Base-by-base conservation (phyloP, 768 basidiomycete genomes). In the Strobilomyces echinocephalus region DNA sequence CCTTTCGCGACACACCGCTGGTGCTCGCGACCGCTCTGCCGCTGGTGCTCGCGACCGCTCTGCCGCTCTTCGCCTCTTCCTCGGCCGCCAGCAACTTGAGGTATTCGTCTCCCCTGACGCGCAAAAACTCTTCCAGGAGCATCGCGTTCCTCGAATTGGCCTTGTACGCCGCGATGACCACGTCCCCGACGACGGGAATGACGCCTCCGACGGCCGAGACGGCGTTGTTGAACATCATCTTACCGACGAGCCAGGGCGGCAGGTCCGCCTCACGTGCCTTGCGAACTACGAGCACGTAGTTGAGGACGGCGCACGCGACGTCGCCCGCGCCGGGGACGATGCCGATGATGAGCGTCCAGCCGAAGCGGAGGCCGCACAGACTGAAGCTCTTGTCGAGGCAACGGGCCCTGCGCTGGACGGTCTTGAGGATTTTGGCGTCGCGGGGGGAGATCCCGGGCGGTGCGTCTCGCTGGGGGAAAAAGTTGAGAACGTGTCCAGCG, bases 121-220 rank as follows among this genome's bases (percentile, higher is more conserved):
- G 78, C 50, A 97, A 71, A 69, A 81, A 93, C 67, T 93, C 91
- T 64, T 95, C 91, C 44, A 97, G 75, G 45, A 97, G 72, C 6
- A 80, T 80, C 11, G 91, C 94, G 62, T 97, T 97, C 55, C 95
- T 78, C 15, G 85, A 88, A 69, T 97, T 97, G 18, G 92, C 84
- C 66, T 93, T 95, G 77, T 75, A 95, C 3, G 80, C 69, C 2
- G 88, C 91, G 34, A 94, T 70, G 1, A 84, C 63, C 26, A 97
- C 60, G 69, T 94, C 91, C 4, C 94, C 94, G 3, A 81, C 74
- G 40, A 87, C 50, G 0, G 92, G 92, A 4, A 95, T 64, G 43
- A 84, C 65, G 1, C 91, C 87, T 12, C 88, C 73, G 0, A 73
- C 75, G 6, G 81, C 82, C 10, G 87, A 84, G 21, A 93, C 68